Base-by-base conservation (phyloP, 2,329 filamentous ascomycete genomes). In the Sporothrix dimorphospora region DNA sequence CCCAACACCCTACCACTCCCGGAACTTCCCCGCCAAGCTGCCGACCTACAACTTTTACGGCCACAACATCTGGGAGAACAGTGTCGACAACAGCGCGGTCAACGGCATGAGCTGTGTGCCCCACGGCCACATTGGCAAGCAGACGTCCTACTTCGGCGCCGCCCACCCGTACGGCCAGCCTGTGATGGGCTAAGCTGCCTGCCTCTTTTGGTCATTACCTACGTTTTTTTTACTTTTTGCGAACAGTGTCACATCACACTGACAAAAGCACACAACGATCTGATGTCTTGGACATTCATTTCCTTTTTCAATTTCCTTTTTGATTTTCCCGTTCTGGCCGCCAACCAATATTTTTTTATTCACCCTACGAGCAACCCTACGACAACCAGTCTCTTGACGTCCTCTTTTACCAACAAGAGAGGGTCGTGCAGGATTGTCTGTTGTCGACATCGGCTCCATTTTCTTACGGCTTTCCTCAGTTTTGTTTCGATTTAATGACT, bases 141-240 rank as follows among this genome's bases (percentile, higher is more conserved):
- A 84, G 14, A 77, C 80, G 4, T 78, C 82, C 0, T 88, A 88
- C 78, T 86, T 88, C 73, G 79, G 69, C 30, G 72, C 81, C 66
- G 77, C 82, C 27, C 83, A 86, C 70, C 80, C 79, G 55, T 89
- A 87, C 71, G 83, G 84, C 38, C 87, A 89, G 77, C 80, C 87
- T 16, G 87, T 89, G 19, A 84, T 88, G 78, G 87, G 87, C 70
- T 87, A 70, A 42, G 30, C 16, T 3, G 30, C 2, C 12, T 51
- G 14, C 7, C 6, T 30, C 24, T 40, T 30, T 21, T 53, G 63
- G 16, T 67, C n/a, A n/a, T n/a, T n/a, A 27, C 30, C 4, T 57
- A 57, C 27, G 16, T 57, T 57, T 40, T n/a, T 21, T 40, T 61
- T 8, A 12, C 16, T 49, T 42, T 42, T 12, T 12, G 14, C 24